phyloP scores from a whole-genome alignment of 2,329 filamentous ascomycete species.

The Scleromitrula shiraiana region DNA sequence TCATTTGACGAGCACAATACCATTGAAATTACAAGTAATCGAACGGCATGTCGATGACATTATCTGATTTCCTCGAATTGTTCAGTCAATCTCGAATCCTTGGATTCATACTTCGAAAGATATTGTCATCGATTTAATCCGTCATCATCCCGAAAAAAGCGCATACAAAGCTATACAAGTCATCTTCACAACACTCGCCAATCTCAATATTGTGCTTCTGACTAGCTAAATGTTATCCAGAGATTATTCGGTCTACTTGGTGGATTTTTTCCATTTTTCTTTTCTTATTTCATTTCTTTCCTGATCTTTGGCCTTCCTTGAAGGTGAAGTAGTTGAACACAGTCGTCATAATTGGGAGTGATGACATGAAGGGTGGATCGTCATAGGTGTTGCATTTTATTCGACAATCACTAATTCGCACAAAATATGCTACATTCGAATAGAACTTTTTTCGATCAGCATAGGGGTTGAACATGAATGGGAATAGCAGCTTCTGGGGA shows the following conservation, averaged over 20 bases:
- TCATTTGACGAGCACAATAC: constrained; percentile 8
- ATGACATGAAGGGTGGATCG: background rate
- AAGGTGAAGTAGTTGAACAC: background rate
- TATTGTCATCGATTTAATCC: constrained; percentile 9
- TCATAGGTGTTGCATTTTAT: constrained; percentile 6
- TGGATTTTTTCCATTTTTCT: background rate
- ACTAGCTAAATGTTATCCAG: background rate
- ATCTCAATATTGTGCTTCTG: constrained; percentile 1
- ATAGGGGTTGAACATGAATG: constrained; percentile 16
- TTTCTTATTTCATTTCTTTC: background rate
- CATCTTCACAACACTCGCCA: background rate
- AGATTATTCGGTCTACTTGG: background rate
- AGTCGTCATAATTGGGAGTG: constrained; percentile 2
- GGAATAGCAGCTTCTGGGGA: constrained; percentile 29
- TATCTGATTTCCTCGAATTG: constrained; percentile 22
- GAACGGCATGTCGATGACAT: constrained; percentile 32
- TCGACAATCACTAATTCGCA: constrained; percentile 5
- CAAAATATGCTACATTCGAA: constrained; percentile 10
- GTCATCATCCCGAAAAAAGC: constrained; percentile 7
- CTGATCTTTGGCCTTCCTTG: background rate
- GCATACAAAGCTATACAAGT: constrained; percentile 1
- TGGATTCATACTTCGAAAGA: constrained; percentile 14
- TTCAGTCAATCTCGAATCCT: constrained; percentile 18
- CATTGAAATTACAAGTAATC: constrained; percentile 24
- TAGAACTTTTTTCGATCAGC: background rate